A percentile compares a stretch with the other conserved stretches of the same genome.
Evolutionary conservation across 129 eudicot genomes (phyloP).

Genomic region (Saposhnikovia divaricata): DNA sequence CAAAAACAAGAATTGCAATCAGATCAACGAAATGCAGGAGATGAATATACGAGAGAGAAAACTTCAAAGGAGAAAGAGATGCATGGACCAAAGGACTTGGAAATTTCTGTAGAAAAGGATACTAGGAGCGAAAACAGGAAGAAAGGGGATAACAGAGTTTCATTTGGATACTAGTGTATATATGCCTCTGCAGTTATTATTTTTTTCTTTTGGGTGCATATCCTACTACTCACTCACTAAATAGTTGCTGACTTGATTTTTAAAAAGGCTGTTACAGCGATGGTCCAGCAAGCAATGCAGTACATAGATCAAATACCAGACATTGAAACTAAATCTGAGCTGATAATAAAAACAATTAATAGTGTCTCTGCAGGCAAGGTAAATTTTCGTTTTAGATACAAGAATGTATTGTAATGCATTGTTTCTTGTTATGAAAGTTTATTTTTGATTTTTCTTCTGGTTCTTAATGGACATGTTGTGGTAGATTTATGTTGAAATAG

Average conservation of each 20-base stretch:
- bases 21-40: conserved; percentile 26
- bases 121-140: conserved; percentile 17
- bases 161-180: no score
- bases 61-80: conserved; percentile 34
- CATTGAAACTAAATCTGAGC: conserved; percentile 70
- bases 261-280: conserved; percentile 69
- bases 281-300: conserved; percentile 96
- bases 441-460: no score
- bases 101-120: conserved; percentile 40
- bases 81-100: conserved; percentile 32
- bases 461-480: no score
- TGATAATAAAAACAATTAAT: conserved; percentile 81
- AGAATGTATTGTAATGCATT: no score
- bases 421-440: no score
- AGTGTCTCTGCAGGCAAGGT: conserved; percentile 94
- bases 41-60: conserved; percentile 32
- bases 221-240: not conserved
- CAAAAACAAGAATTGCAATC: conserved; percentile 32
- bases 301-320: conserved; percentile 83
- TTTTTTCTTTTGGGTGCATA: not conserved
- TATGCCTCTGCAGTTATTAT: no score
- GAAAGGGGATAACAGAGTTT: conserved; percentile 27
- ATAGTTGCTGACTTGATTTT: not conserved
- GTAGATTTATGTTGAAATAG: no score
- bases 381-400: no score